Base-by-base conservation (phyloP, 1,284 basidiomycete genomes). In the Xanthoconium separans region DNA sequence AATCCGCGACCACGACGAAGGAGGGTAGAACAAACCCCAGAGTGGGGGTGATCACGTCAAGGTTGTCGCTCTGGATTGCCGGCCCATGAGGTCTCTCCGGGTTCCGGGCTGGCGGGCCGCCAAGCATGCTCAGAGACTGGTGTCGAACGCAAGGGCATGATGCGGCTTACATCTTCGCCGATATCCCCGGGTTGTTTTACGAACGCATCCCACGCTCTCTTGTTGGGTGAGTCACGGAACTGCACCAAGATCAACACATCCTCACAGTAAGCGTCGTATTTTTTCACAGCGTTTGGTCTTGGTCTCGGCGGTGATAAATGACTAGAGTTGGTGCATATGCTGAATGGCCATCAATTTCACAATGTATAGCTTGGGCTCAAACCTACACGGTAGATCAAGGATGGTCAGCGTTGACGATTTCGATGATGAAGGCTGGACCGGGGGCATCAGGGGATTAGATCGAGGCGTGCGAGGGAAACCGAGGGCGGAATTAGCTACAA, bases 401-500 rank as follows among this genome's bases (percentile, higher is more conserved):
- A 6, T 27, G 27, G 7, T 27, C 27, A 27, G 27, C 27, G 27
- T 7, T 27, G 7, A 27, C 27, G 27, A 27, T 27, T 5, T 27
- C 7, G 6, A 7, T 12, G 41, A 45, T 7, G 13, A 9, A 46
- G 13, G 22, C 36, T 44, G 46, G 43, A 51, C 27, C 4, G 2
- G 12, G 29, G 48, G 46, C 43, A 51, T 18, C 7, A 2, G 15
- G 29, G 48, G 30, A 51, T 44, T 36, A 49, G n/a, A 18, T n/a
- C 30, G 44, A 41, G 34, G 42, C 27, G 53, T 44, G 46, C 29
- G 51, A 54, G 43, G 53, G 50, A 49, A 43, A 40, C 44, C 34
- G 49, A 43, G 7, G 45, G 46, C 24, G 51, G 24, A 37, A 46
- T 42, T 31, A 49, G 44, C 29, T 29, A 13, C 27, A 27, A 27